Conservation (phyloP, 306 rosid genomes). For the Albizia julibrissin region DNA sequence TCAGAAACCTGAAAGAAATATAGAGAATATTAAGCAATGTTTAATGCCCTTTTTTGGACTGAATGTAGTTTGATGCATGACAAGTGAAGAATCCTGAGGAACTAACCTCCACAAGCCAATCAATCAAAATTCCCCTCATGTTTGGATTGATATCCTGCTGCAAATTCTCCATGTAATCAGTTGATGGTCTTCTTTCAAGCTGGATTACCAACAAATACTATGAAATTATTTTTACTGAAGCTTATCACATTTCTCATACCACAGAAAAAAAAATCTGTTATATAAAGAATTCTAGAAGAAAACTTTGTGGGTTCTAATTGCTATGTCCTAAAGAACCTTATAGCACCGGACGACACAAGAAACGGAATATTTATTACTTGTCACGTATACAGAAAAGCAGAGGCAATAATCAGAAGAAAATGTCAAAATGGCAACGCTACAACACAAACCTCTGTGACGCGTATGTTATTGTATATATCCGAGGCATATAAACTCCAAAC, state of each 20-base stretch:
- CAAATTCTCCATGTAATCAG: slow-evolving; percentile 58
- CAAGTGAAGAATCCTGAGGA: neutral
- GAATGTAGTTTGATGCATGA: neutral
- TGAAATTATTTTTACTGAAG: neutral
- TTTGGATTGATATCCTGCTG: slow-evolving; percentile 64
- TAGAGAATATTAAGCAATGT: slow-evolving; percentile 7
- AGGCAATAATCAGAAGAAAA: slow-evolving; percentile 6
- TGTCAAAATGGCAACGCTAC: neutral
- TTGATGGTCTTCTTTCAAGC: slow-evolving; percentile 62
- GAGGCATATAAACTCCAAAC: slow-evolving; percentile 63
- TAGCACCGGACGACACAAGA: neutral
- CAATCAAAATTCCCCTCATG: slow-evolving; percentile 68
- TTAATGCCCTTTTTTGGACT: neutral
- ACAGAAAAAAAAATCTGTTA: too few species aligned
- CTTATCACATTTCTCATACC: neutral
- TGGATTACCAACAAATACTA: slow-evolving; percentile 31
- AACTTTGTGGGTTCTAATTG: neutral
- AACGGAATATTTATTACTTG: neutral
- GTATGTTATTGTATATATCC: slow-evolving; percentile 48
- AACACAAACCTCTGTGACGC: slow-evolving; percentile 62
- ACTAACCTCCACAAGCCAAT: slow-evolving; percentile 80
- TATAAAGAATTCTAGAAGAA: slow-evolving; percentile 6
- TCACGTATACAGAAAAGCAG: neutral
- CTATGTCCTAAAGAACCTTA: neutral
- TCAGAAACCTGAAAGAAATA: slow-evolving; percentile 79